A percentile compares a stretch with the other conserved stretches of the same genome.
These are phyloP conservation scores for Hygrophorus pudorinus DNA, from an alignment of 768 basidiomycete genomes.

Conservation along the genomic window DNA sequence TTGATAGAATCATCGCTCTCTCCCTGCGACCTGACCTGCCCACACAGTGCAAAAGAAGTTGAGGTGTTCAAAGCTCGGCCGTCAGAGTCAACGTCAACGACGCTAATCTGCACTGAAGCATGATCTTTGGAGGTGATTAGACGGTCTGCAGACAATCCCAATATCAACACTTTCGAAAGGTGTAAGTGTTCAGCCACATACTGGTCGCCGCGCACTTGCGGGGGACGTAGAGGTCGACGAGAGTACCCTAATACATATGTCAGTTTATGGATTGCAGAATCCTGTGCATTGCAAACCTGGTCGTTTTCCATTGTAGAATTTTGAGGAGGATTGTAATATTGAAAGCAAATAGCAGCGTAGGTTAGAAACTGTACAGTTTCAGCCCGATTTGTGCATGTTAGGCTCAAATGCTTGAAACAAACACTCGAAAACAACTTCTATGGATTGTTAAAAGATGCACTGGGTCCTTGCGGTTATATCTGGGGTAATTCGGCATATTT, in stretches of 20 bases:
- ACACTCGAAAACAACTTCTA: too few relatives aligned
- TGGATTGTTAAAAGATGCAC: too few relatives aligned
- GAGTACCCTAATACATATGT: constrained; percentile 60
- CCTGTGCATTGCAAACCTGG: constrained; percentile 46
- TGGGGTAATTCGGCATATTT: too few relatives aligned
- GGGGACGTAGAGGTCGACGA: constrained; percentile 99
- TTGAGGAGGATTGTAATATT: background rate
- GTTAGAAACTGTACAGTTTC: background rate
- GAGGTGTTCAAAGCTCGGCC: constrained; percentile 71
- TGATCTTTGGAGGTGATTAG: constrained; percentile 99
- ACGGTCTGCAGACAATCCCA: constrained; percentile 67
- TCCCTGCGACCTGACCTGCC: constrained; percentile 87
- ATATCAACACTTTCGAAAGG: too few relatives aligned
- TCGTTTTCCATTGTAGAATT: constrained; percentile 75
- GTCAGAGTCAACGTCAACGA: constrained; percentile 87
- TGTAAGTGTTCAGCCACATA: constrained; percentile 35
- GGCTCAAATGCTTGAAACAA: too few relatives aligned
- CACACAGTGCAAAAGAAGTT: constrained; percentile 92
- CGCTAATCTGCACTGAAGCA: constrained; percentile 93
- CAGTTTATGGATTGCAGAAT: background rate
- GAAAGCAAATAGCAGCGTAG: background rate
- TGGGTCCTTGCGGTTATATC: too few relatives aligned
- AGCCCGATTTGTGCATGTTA: too few relatives aligned
- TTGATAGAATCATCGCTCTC: constrained; percentile 97
- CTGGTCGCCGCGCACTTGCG: constrained; percentile 98